These are phyloP conservation scores for Chaetomium olivaceum DNA, from an alignment of 2,329 filamentous ascomycete genomes.

Conservation along the genomic window DNA sequence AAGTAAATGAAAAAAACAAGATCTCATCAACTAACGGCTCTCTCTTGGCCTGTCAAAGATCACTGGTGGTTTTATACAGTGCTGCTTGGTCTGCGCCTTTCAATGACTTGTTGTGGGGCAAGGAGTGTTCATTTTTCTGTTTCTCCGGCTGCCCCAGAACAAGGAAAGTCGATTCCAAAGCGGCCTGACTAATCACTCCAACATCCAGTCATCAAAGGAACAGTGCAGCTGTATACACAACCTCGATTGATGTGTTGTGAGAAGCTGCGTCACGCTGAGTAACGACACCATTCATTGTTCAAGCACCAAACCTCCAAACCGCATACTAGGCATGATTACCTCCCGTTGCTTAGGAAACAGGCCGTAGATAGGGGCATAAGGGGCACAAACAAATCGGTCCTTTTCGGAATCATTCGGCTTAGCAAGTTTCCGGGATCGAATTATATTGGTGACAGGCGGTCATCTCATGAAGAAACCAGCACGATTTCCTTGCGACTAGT, in stretches of 20 bases:
- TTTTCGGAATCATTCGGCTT: neutral
- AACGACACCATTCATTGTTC: neutral
- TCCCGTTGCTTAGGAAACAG: slow-evolving; percentile 1
- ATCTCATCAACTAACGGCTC: neutral
- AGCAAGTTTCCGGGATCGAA: neutral
- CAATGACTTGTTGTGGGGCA: neutral
- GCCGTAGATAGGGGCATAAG: neutral
- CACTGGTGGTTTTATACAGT: neutral
- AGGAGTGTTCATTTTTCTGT: neutral
- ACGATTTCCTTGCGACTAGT: neutral
- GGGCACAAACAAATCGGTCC: neutral
- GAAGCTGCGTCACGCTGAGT: neutral
- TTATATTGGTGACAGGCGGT: neutral
- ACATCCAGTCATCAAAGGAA: neutral
- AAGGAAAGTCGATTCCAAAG: neutral
- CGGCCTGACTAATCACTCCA: neutral
- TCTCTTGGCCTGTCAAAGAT: too few relatives aligned
- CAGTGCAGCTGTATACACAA: neutral
- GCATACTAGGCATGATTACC: neutral
- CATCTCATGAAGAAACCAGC: neutral
- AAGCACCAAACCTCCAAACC: neutral
- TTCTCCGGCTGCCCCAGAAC: neutral
- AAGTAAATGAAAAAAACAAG: neutral
- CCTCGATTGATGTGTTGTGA: neutral
- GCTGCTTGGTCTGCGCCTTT: neutral